Evolutionary conservation across 225 moss, liverwort and hornwort species (phyloP).

Genomic region (Marchantia paleacea): DNA sequence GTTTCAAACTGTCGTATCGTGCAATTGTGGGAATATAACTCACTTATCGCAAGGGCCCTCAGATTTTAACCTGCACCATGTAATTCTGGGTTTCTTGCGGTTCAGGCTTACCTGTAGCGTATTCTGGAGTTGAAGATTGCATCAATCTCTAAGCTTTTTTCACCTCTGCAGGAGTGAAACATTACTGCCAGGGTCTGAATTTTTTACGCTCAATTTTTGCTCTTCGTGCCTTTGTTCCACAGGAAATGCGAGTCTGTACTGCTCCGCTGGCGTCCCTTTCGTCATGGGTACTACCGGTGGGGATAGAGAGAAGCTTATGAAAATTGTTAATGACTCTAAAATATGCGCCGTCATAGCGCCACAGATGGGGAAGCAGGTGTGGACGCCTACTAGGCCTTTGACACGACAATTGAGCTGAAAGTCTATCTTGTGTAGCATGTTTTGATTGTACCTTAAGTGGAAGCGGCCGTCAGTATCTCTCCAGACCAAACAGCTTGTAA

Average conservation of each 20-base stretch:
- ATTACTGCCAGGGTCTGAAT: not conserved
- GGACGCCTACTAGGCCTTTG: slow-evolving; percentile 9
- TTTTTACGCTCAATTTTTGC: not conserved
- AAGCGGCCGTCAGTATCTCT: not conserved
- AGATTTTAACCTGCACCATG: not conserved
- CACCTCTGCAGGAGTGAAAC: not conserved
- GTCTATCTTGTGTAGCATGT: not conserved
- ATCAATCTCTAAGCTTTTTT: not conserved
- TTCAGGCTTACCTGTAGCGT: not conserved
- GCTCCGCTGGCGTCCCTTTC: slow-evolving; percentile 72
- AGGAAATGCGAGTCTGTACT: slow-evolving; percentile 92
- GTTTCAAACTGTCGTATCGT: not conserved
- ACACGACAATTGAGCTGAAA: not conserved
- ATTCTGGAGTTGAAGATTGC: not conserved
- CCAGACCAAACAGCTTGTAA: not conserved
- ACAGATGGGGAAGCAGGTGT: slow-evolving; percentile 97
- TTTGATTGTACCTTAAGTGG: not conserved
- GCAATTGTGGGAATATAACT: not conserved
- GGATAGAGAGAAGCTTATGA: slow-evolving; percentile 69
- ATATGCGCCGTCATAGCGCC: slow-evolving; percentile 86
- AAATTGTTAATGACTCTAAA: slow-evolving; percentile 59
- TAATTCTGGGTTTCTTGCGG: not conserved
- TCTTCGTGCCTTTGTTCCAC: slow-evolving; percentile 14
- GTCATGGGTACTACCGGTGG: slow-evolving; percentile 98
- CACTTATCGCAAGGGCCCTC: not conserved